Conservation (phyloP, 345 rosid species). For the Lumnitzera racemosa region DNA sequence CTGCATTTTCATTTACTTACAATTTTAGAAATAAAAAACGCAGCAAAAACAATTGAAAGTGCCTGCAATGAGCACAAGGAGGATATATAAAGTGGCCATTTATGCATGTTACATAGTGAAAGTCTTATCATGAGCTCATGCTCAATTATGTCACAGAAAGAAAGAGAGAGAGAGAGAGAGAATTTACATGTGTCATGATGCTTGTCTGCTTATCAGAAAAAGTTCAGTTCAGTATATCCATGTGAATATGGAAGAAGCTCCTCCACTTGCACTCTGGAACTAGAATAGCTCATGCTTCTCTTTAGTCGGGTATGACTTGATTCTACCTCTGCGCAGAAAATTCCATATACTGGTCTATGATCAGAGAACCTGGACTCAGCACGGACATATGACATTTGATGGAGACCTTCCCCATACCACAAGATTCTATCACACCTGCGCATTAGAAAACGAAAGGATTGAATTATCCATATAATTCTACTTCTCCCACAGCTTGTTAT, state of each 20-base stretch:
- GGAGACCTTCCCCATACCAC: conserved; percentile 96
- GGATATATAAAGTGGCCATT: not conserved
- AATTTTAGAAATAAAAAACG: no score
- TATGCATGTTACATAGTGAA: not conserved
- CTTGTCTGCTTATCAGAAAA: conserved; percentile 40
- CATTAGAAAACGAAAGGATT: not conserved
- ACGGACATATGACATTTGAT: conserved; percentile 76
- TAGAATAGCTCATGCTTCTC: conserved; percentile 65
- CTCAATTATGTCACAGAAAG: not conserved
- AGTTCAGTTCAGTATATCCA: conserved; percentile 91
- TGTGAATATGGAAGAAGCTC: conserved; percentile 85
- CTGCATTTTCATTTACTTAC: no score
- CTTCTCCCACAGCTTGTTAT: not conserved
- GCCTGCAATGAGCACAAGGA: no score
- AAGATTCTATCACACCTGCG: conserved; percentile 92
- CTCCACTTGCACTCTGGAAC: conserved; percentile 77
- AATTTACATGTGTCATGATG: conserved; percentile 12
- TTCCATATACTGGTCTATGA: conserved; percentile 95
- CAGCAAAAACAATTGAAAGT: no score
- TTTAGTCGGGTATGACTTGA: conserved; percentile 65
- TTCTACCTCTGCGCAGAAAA: conserved; percentile 89
- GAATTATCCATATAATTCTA: not conserved
- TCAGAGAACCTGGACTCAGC: conserved; percentile 96
- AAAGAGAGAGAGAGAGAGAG: conserved; percentile 9
- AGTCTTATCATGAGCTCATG: not conserved